Conservation (phyloP, 352 stramenopile species). For the Phytophthora chlamydospora region DNA sequence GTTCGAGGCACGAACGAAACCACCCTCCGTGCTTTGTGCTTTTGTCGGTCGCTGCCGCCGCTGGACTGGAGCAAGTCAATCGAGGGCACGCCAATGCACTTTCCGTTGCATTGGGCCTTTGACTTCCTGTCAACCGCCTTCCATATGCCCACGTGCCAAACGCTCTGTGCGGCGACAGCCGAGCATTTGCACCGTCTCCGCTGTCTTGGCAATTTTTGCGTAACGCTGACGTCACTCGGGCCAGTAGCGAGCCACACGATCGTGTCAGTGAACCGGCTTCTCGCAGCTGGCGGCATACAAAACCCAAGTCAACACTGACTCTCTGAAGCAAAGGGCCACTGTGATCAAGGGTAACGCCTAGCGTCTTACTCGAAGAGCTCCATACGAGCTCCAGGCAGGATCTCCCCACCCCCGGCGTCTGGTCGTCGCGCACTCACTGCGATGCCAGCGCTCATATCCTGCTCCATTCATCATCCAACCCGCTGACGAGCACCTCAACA, state of each 20-base stretch:
- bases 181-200: conserved; percentile 4
- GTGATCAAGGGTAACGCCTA: conserved; percentile 15
- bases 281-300: conserved; percentile 12
- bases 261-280: conserved; percentile 24
- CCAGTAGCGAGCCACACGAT: conserved; percentile 16
- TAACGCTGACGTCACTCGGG: conserved; percentile 24
- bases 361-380: conserved; percentile 32
- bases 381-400: conserved; percentile 6
- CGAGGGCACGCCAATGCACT: conserved; percentile 10
- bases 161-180: conserved; percentile 2
- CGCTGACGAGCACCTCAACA: conserved; percentile 18
- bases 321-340: conserved; percentile 15
- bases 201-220: conserved; percentile 26
- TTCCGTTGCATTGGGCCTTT: conserved; percentile 12
- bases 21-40: conserved; percentile 1
- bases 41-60: background rate
- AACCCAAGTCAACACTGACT: conserved; percentile 27
- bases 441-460: background rate
- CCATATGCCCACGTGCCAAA: conserved; percentile 5
- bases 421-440: conserved; percentile 11
- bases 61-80: background rate
- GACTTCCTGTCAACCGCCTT: conserved; percentile 9
- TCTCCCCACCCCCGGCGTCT: conserved; percentile 18
- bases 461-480: conserved; percentile 32
- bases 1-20: conserved; percentile 2